phyloP scores from a whole-genome alignment of 2,329 filamentous ascomycete genomes.

The Lachnellula subtilissima region DNA sequence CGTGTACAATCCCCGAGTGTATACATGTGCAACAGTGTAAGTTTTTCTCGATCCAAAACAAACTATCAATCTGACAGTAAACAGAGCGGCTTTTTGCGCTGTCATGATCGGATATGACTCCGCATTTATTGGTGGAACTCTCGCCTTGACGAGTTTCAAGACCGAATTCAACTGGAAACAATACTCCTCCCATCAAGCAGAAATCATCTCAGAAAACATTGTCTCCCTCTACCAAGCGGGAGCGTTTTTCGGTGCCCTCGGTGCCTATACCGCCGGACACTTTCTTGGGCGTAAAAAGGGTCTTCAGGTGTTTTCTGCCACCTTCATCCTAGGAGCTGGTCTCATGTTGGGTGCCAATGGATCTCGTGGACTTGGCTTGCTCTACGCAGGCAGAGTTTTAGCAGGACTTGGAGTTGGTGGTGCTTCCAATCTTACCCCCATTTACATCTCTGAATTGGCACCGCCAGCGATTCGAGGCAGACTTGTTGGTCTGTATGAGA shows the following conservation, averaged over 20 bases:
- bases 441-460: conserved; percentile 55
- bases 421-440: conserved; percentile 57
- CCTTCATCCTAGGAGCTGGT: conserved; percentile 67
- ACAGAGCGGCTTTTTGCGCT: conserved; percentile 49
- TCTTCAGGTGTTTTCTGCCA: conserved; percentile 51
- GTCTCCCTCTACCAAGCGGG: conserved; percentile 78
- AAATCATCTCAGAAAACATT: conserved; percentile 66
- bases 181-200: conserved; percentile 35
- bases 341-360: conserved; percentile 64
- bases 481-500: conserved; percentile 60
- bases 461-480: conserved; percentile 60
- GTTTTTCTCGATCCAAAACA: conserved; percentile 33
- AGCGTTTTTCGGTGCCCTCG: conserved; percentile 71
- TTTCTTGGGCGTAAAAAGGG: conserved; percentile 64
- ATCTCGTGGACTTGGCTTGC: conserved; percentile 55
- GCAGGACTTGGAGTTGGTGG: conserved; percentile 60
- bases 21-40: conserved; percentile 41
- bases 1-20: conserved; percentile 20
- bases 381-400: conserved; percentile 58
- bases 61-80: background rate
- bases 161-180: conserved; percentile 59
- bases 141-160: conserved; percentile 64
- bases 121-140: conserved; percentile 73
- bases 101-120: conserved; percentile 58
- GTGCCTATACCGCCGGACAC: conserved; percentile 60